Percentiles rank a stretch among this genome's conserved stretches.
Conservation (phyloP, 306 rosid genomes). For the Inga laurina region DNA sequence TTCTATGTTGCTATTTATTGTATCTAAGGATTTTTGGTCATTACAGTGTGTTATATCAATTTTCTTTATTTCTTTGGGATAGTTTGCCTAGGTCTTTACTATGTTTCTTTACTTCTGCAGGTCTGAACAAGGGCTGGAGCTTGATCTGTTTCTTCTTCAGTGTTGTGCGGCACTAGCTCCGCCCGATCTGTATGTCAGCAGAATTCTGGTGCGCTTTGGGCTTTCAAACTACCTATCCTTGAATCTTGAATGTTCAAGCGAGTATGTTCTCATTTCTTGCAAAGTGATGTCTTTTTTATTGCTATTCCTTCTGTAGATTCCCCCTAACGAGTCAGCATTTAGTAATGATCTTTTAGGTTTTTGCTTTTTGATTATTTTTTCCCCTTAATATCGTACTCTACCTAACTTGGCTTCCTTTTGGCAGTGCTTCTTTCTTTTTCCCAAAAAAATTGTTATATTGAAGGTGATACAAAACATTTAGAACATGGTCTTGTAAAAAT, state of each 20-base stretch:
- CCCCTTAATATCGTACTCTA: not conserved
- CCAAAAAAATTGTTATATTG: not conserved
- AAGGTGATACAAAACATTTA: not conserved
- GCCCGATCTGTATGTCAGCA: constrained; percentile 67
- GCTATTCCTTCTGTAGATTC: not conserved
- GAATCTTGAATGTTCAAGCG: constrained; percentile 65
- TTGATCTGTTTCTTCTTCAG: constrained; percentile 95
- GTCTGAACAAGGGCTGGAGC: constrained; percentile 94
- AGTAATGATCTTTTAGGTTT: constrained; percentile 3
- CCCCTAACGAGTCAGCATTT: not conserved
- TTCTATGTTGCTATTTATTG: constrained; percentile 24
- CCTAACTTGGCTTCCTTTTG: not conserved
- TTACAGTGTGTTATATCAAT: not conserved
- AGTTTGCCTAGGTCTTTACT: not conserved
- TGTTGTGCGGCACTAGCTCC: constrained; percentile 96
- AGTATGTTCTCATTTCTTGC: constrained; percentile 50
- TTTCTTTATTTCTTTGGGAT: not conserved
- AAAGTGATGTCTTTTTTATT: not conserved
- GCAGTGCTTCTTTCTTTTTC: not conserved
- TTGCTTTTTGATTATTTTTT: not conserved
- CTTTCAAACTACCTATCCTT: constrained; percentile 71
- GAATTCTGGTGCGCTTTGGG: constrained; percentile 87
- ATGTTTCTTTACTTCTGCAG: constrained; percentile 49
- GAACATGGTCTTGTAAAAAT: not conserved
- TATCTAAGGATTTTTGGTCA: constrained; percentile 21